Evolutionary conservation across 2,329 filamentous ascomycete genomes (phyloP).

Genomic region (Shiraia sp.): DNA sequence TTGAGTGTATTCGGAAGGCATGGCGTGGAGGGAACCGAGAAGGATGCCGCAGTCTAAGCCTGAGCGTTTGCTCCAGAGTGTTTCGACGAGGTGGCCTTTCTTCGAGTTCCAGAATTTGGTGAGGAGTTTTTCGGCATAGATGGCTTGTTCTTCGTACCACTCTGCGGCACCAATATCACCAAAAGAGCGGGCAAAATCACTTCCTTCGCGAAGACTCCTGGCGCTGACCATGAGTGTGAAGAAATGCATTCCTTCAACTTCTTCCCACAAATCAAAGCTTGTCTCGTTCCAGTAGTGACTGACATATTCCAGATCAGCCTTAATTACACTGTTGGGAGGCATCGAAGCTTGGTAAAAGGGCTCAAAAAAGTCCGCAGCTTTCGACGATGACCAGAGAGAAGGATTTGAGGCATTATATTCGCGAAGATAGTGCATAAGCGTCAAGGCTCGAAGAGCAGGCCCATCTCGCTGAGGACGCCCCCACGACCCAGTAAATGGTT

Average conservation of each 20-base stretch:
- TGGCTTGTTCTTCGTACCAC: constrained; percentile 46
- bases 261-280: constrained; percentile 53
- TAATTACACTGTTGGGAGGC: constrained; percentile 47
- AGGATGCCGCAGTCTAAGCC: constrained; percentile 46
- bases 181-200: constrained; percentile 38
- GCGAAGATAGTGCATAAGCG: constrained; percentile 48
- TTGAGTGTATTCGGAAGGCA: constrained; percentile 19
- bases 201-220: constrained; percentile 42
- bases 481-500: constrained; percentile 45
- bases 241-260: constrained; percentile 49
- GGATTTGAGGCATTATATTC: constrained; percentile 48
- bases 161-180: constrained; percentile 42
- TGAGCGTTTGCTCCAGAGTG: constrained; percentile 35
- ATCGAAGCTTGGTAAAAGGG: constrained; percentile 44
- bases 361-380: constrained; percentile 34
- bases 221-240: constrained; percentile 47
- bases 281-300: constrained; percentile 47
- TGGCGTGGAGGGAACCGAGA: constrained; percentile 45
- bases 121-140: constrained; percentile 37
- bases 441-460: constrained; percentile 48
- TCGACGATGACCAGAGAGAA: constrained; percentile 33
- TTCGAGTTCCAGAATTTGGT: constrained; percentile 43
- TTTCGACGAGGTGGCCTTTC: constrained; percentile 44
- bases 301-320: constrained; percentile 52
- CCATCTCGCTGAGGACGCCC: constrained; percentile 51